Evolutionary conservation across 2,329 filamentous ascomycete genomes (phyloP).

Genomic region (Aspergillus phoenicis): DNA sequence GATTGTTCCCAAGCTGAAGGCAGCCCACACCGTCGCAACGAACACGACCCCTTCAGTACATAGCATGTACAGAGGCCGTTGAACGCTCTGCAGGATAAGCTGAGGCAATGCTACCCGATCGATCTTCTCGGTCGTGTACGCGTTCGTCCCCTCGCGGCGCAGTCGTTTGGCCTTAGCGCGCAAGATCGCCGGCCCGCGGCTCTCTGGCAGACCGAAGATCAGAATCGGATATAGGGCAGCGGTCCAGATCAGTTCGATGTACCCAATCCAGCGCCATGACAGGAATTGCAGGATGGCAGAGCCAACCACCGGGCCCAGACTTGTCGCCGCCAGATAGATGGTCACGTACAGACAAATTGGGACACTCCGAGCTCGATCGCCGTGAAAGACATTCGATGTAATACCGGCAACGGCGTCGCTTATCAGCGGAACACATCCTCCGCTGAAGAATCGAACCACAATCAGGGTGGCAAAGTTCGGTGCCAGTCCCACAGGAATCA

Average conservation of each 20-base stretch:
- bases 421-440: conserved; percentile 44
- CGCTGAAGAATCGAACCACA: conserved; percentile 47
- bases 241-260: conserved; percentile 45
- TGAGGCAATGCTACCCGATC: conserved; percentile 24
- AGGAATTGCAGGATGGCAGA: conserved; percentile 34
- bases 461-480: conserved; percentile 50
- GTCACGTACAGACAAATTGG: conserved; percentile 47
- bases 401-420: conserved; percentile 39
- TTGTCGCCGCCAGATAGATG: conserved; percentile 43
- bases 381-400: conserved; percentile 35
- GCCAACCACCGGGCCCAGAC: conserved; percentile 49
- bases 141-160: conserved; percentile 31
- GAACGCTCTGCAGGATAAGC: conserved; percentile 38
- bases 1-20: conserved; percentile 46
- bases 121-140: conserved; percentile 39
- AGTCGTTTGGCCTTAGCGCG: conserved; percentile 37
- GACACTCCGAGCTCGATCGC: conserved; percentile 38
- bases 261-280: conserved; percentile 43
- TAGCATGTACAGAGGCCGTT: conserved; percentile 39
- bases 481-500: conserved; percentile 46
- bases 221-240: conserved; percentile 41
- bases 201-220: conserved; percentile 43
- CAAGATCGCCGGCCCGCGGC: conserved; percentile 44
- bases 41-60: conserved; percentile 47
- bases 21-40: conserved; percentile 46